Base-by-base conservation (phyloP, 805 yeast genomes). In the Candida cerambycidarum region DNA sequence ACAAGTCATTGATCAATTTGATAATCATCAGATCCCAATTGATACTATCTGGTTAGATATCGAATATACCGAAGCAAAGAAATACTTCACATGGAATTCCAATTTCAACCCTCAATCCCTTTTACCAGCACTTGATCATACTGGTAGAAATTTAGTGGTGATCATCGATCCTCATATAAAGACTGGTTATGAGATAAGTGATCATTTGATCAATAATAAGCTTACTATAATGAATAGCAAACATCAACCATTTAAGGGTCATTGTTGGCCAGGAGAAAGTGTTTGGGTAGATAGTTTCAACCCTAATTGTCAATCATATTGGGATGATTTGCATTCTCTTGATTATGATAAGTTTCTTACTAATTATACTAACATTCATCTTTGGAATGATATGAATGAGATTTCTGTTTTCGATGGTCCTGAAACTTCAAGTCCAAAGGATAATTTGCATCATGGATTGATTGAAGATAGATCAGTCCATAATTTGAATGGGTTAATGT, bases 361-460 rank as follows among this genome's bases (percentile, higher is more conserved):
- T 69, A 76, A 40, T 68, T 77, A 84, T 8, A 68, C 76, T 11
- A 93, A 93, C 56, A 62, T 89, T 36, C 83, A 83, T 55, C 67
- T 93, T 14, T 93, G 99, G 99, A 93, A 92, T 62, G 99, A 93
- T 61, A 93, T 93, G 99, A 88, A 86, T 63, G 99, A 93, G 65
- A 97, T 98, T 1, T 88, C 97, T 0, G 84, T 93, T 4, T 93
- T 93, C 59, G 79, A 83, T 52, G 99, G 98, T 2, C 96, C 98
- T 1, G 99, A 93, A 61, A 89, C 97, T 0, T 69, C 95, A 0
- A 81, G 93, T 15, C 95, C 95, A 25, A 85, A 85, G 53, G 96
- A 89, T 61, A 65, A 76, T 16, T 54, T 90, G 29, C 97, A 92
- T 52, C 76, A 69, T 57, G 95, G 89, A 3, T 77, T 80, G 13